phyloP scores from a whole-genome alignment of 139 green algal genomes.

The Gonium pectorale region DNA sequence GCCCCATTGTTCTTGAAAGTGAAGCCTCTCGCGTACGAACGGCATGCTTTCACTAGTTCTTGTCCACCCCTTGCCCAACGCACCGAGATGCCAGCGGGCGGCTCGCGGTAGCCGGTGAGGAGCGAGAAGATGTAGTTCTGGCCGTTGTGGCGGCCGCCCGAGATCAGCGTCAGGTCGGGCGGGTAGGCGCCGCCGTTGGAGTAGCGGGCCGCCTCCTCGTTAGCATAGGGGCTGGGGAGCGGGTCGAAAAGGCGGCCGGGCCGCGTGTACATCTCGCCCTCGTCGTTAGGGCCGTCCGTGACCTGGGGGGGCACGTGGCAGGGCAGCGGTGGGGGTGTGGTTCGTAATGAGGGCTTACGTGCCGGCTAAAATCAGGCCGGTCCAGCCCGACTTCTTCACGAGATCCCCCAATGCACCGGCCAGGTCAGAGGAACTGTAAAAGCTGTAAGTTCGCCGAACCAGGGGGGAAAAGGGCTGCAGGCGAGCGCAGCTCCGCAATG shows the following conservation, averaged over 20 bases:
- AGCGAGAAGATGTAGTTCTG: conserved; percentile 99
- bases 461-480: no score
- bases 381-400: no score
- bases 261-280: conserved; percentile 97
- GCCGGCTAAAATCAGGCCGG: no score
- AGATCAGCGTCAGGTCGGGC: conserved; percentile 97
- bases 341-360: no score
- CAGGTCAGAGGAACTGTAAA: no score
- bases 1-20: no score
- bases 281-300: conserved; percentile 96
- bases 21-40: no score
- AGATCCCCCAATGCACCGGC: no score
- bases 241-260: conserved; percentile 92
- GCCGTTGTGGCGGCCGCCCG: conserved; percentile 96
- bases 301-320: conserved; percentile 50
- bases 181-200: conserved; percentile 99
- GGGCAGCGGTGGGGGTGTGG: no score
- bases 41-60: no score
- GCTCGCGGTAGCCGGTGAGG: conserved; percentile 97
- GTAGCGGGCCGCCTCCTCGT: conserved; percentile 92
- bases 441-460: no score
- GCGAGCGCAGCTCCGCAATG: no score
- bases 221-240: conserved; percentile 92
- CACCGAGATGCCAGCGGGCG: conserved; percentile 92
- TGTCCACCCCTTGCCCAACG: not conserved